Base-by-base conservation (phyloP, 768 basidiomycete species). In the Arthromyces matolae region DNA sequence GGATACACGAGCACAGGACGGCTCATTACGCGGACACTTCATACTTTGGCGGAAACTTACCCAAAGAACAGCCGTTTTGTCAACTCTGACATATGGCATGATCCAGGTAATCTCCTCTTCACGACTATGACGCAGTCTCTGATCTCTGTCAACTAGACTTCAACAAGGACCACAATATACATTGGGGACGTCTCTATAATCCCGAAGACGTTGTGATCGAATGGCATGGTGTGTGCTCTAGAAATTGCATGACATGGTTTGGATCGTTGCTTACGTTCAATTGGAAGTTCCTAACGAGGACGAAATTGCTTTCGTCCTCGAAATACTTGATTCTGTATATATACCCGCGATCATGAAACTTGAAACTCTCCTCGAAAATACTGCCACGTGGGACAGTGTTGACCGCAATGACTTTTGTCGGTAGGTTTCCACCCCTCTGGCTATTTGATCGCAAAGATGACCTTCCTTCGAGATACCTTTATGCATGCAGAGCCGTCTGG, bases 351-450 rank as follows among this genome's bases (percentile, higher is more conserved):
- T 93, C 14, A 73, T 80, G 47, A 79, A 78, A 42, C 72, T 97
- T 2, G 86, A 92, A 37, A 54, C 55, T 3, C 69, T 95, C 18
- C 68, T 91, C 8, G 69, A 71, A 24, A 72, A 66, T 6, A 75
- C 78, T 7, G 65, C 67, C 12, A 76, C 65, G 38, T 89, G 90
- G 81, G 80, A 87, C 57, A 79, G 68, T 47, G 66, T 79, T 34
- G 72, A 78, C 51, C 79, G 86, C 32, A 90, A 89, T 58, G 89
- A 89, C 62, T 89, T 91, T 59, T 96, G 93, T 68, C 79, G 92
- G 80, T 86, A 65, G 49, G 72, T 61, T 18, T 23, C 16, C 25
- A 27, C 42, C 25, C 4, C 8, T 13, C 19, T 38, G 42, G 5
- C n/a, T 19, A 13, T 25, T 27, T 39, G 24, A 35, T 28, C 27